These are phyloP conservation scores for Tetrastigma voinierianum DNA, from an alignment of 164 flowering plant species.

Conservation along the genomic window DNA sequence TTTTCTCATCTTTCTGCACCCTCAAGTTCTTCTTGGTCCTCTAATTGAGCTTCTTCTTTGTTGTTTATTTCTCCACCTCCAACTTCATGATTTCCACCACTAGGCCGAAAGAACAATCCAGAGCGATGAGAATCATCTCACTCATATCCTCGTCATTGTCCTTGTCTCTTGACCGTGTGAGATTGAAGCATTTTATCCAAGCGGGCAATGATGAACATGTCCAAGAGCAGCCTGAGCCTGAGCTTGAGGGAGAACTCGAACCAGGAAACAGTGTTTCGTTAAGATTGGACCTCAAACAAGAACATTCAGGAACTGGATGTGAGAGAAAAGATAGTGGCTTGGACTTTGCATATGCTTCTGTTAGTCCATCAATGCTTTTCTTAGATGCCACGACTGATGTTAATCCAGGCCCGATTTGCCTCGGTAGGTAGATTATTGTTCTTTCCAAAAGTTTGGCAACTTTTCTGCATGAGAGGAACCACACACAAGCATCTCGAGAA, in stretches of 20 bases:
- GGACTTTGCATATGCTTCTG: slow-evolving; percentile 45
- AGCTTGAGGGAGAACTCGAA: slow-evolving; percentile 30
- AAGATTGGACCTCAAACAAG: slow-evolving; percentile 44
- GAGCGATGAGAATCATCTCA: slow-evolving; percentile 54
- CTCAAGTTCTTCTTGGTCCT: slow-evolving; percentile 92
- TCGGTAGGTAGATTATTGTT: slow-evolving; percentile 55
- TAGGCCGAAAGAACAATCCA: slow-evolving; percentile 47
- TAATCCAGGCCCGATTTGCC: slow-evolving; percentile 83
- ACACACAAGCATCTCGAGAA: not conserved
- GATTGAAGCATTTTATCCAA: slow-evolving; percentile 51
- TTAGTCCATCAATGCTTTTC: slow-evolving; percentile 54
- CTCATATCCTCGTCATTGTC: slow-evolving; percentile 73
- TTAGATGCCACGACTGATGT: slow-evolving; percentile 68
- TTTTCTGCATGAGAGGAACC: slow-evolving; percentile 43
- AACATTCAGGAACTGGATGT: slow-evolving; percentile 90
- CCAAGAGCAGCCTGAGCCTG: slow-evolving; percentile 38
- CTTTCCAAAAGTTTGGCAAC: slow-evolving; percentile 56
- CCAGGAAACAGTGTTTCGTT: slow-evolving; percentile 19
- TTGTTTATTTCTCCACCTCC: slow-evolving; percentile 42
- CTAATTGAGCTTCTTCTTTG: slow-evolving; percentile 72
- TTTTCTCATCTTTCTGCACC: slow-evolving; percentile 55
- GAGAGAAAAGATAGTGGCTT: slow-evolving; percentile 71
- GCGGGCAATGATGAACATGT: slow-evolving; percentile 57
- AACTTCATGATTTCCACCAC: slow-evolving; percentile 32
- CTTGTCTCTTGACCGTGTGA: slow-evolving; percentile 34